phyloP scores from a whole-genome alignment of 306 rosid species.

The Vigna unguiculata region DNA sequence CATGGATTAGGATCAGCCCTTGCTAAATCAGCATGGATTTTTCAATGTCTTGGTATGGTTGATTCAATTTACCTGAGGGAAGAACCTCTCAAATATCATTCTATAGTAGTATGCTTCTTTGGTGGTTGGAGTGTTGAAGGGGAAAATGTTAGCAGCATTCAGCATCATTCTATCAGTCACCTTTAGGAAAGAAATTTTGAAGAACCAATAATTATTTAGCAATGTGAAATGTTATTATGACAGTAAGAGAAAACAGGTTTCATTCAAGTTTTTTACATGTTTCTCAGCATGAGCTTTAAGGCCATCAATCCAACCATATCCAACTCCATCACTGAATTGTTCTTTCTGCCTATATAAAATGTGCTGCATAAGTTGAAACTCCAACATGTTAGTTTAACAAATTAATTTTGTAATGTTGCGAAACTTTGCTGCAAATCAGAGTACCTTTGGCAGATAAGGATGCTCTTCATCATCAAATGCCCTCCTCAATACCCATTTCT shows the following conservation, averaged over 20 bases:
- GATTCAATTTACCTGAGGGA: slow-evolving; percentile 72
- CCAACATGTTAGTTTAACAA: slow-evolving; percentile 33
- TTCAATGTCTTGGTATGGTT: not conserved
- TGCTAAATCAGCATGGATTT: not conserved
- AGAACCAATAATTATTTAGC: slow-evolving; percentile 22
- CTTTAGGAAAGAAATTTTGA: slow-evolving; percentile 43
- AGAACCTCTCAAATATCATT: slow-evolving; percentile 87
- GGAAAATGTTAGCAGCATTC: slow-evolving; percentile 72
- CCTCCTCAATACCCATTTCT: slow-evolving; percentile 83
- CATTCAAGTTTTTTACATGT: slow-evolving; percentile 60
- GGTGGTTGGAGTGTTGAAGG: slow-evolving; percentile 84
- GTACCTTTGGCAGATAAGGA: slow-evolving; percentile 89
- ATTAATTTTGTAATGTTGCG: not conserved
- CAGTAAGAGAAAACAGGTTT: not conserved
- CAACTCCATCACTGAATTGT: slow-evolving; percentile 93
- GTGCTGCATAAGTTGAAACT: slow-evolving; percentile 59
- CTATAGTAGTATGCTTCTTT: slow-evolving; percentile 88
- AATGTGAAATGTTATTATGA: not conserved
- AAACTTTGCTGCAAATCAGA: slow-evolving; percentile 1
- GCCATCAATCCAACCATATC: slow-evolving; percentile 94
- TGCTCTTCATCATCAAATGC: slow-evolving; percentile 84
- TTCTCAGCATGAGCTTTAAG: slow-evolving; percentile 76
- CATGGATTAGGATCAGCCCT: slow-evolving; percentile 15
- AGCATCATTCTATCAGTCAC: slow-evolving; percentile 82
- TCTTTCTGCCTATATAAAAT: slow-evolving; percentile 88